Evolutionary conservation across 441 rosid genomes (phyloP), one percentile per base, ranked within the genome.

Genomic region (Theobroma grandiflorum): DNA sequence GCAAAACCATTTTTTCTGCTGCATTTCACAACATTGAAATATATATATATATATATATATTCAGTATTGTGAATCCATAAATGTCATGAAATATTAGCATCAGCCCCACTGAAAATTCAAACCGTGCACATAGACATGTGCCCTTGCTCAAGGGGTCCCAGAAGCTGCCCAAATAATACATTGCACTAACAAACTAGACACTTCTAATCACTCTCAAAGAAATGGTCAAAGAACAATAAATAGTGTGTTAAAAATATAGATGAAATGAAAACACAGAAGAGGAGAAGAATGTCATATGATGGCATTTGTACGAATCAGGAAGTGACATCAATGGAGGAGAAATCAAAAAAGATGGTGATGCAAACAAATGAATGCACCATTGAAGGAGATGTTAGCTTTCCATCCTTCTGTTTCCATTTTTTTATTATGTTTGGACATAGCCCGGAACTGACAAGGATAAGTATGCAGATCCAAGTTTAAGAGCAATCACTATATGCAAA

Each of bases 1-100:
- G 84, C 93, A 92, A 87, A 87, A 82, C 96, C 96, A 91, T 82
- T 88, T 92, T 81, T 84, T 92, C 94, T 91, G 91, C 85, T 43
- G 65, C 62, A 81, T 57, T 53, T 57, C 53, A 2, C 38, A 75
- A 37, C 63, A 78, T 78, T 71, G 76, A 65, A 35, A 78, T 15
- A 52, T 67, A 53, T 20, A 26, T 18, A 52, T 67, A 53, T 20
- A 26, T 18, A 4, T 18, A 31, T 7, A 14, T n/a, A 20, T 33
- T 26, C 43, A 49, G 20, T n/a, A 75, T 31, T 7, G 42, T 49
- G 59, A 70, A 49, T 15, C 59, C 6, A 49, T 9, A 49, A 31
- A 70, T 16, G 49, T 49, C 37, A 47, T 47, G 57, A 69, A 45
- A 12, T 37, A 26, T 6, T 47, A 47, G 38, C 57, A 1, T 0